Evolutionary conservation across 202 grass and related monocot species (phyloP), one percentile per base, ranked within the genome.

Genomic region (Brachypodium distachyon): DNA sequence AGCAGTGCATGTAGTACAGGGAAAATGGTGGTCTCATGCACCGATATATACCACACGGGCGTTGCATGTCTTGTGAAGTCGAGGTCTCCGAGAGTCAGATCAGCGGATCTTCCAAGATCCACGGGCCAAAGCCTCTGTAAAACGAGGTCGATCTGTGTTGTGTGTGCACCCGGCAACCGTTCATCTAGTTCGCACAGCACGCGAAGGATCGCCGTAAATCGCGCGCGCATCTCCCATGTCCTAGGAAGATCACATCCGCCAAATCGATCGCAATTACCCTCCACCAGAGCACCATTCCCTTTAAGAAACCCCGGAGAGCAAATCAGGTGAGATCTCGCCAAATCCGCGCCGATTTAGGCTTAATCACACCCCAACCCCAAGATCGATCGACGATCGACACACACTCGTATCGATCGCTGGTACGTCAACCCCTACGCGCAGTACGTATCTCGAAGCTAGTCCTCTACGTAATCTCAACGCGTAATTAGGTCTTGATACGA

Each of bases 231-330:
- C 27, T 25, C 60, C 59, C 32, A 22, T 39, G 12, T 67, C 60
- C 59, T 25, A 57, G 48, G 52, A 82, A 66, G 70, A 82, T 75
- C 60, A 56, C 48, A 54, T 49, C 16, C 62, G n/a, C 33, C 23
- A 51, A 11, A 21, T 12, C 7, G 5, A 39, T 32, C 49, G 21
- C 22, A 47, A 26, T 44, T 19, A 38, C 42, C 27, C 61, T 5
- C 44, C 14, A 28, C 59, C 18, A 16, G 21, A 11, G 18, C 32
- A 62, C 1, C 18, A 13, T 14, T 6, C 25, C 23, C 14, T 61
- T 73, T 18, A 38, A 58, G 41, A 58, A 42, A 36, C 3, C 0
- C 4, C 47, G 10, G 8, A 11, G 0, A 4, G 39, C 46, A 66
- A 41, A 78, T 78, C 61, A 16, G 28, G 3, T 9, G 49, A 21